Evolutionary conservation across 1,284 basidiomycete genomes (phyloP), one percentile per base, ranked within the genome.

Genomic region (Austroboletus rostrupii): DNA sequence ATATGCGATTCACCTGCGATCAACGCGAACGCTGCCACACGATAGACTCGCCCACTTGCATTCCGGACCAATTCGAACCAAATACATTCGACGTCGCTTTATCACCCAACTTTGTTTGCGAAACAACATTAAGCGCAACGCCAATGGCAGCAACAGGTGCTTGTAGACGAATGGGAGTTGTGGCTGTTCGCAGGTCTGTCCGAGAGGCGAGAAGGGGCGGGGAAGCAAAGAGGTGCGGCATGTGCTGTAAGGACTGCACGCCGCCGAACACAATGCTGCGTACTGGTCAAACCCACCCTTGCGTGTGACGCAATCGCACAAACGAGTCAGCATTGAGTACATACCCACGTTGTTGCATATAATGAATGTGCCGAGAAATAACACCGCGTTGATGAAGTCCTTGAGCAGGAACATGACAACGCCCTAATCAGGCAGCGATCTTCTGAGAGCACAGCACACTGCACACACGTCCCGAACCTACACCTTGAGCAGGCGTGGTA

Each of bases 341-440:
- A 41, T 31, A 45, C 48, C 40, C 52, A 47, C 53, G 54, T 43
- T 29, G 21, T 37, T 19, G 16, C 10, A 48, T n/a, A n/a, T n/a
- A n/a, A n/a, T n/a, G n/a, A n/a, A 31, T 17, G 13, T 10, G 16
- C 45, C 37, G 36, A 48, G 43, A 56, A 59, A 39, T 70, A 92
- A 92, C 92, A 98, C 97, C 40, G 88, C 87, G 65, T 98, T 98
- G 76, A 98, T 97, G 60, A 96, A 93, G 59, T 97, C 92, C 77
- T 97, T 97, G 64, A 98, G 83, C 70, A 97, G 92, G 19, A 95
- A 89, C 93, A 98, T 96, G 53, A 96, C 92, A 52, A 90, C 89
- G 57, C 95, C 94, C 69, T 97, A 91, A 7, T 97, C 96, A 29
- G 89, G 90, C 7, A 97, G 91, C 94, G 58, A 99, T 97, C 76